A percentile compares a stretch with the other conserved stretches of the same genome.
These are phyloP conservation scores for Bacidia rubella DNA, from an alignment of 495 filamentous ascomycete species.

Conservation along the genomic window DNA sequence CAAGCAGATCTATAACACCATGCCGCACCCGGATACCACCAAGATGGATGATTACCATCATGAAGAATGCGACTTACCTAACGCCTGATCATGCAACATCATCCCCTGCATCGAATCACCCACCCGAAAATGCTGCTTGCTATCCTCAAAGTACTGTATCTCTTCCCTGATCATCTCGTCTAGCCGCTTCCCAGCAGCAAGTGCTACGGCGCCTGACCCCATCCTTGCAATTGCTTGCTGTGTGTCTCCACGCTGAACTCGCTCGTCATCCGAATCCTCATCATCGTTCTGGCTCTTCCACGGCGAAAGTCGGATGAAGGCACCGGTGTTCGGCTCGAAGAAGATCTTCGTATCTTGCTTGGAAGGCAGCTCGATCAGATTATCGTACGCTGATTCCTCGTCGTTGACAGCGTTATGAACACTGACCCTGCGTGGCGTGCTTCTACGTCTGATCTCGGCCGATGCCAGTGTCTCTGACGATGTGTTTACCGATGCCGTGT, in stretches of 20 bases:
- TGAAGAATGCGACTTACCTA: background rate
- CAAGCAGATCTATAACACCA: too few species aligned
- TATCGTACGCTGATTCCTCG: constrained; percentile 4
- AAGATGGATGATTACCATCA: too few species aligned
- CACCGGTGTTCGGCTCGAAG: constrained; percentile 13
- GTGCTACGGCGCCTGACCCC: constrained; percentile 4
- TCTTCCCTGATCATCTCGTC: constrained; percentile 2
- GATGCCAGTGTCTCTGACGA: background rate
- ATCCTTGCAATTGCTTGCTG: constrained; percentile 4
- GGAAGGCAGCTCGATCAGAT: constrained; percentile 10
- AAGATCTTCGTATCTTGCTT: constrained; percentile 5
- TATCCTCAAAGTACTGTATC: background rate
- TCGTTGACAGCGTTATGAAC: background rate
- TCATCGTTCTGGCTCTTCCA: constrained; percentile 12
- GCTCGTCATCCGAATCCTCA: background rate
- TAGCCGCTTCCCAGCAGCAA: constrained; percentile 4
- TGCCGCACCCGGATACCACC: too few species aligned
- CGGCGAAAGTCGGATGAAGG: constrained; percentile 9
- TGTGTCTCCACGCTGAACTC: background rate
- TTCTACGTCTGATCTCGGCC: background rate
- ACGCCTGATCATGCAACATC: background rate
- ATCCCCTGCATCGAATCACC: background rate
- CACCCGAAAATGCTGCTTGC: background rate
- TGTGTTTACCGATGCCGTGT: background rate
- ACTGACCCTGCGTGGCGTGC: background rate